These are phyloP conservation scores for Spongospora subterranea DNA, from an alignment of 208 protist genomes.

Conservation along the genomic window DNA sequence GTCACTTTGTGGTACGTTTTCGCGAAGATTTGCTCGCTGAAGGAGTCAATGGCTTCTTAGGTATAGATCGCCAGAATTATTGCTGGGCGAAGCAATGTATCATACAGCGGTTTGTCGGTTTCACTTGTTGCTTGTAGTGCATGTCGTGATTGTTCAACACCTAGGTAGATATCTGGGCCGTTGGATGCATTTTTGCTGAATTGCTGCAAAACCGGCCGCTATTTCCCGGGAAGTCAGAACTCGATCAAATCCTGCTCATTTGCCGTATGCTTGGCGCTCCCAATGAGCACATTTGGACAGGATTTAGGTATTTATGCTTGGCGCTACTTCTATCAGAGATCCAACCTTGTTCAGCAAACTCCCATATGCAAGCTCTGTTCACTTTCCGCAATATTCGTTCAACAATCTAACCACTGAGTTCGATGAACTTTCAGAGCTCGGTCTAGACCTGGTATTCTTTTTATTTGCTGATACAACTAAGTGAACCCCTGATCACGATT, in stretches of 20 bases:
- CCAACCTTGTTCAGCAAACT: neutral
- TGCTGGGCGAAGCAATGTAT: conserved; percentile 47
- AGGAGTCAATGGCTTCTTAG: neutral
- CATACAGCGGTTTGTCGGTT: neutral
- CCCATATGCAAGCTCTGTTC: conserved; percentile 31
- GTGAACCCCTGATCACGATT: neutral
- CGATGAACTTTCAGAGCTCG: conserved; percentile 44
- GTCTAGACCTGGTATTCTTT: conserved; percentile 35
- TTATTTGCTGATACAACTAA: neutral
- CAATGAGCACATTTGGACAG: conserved; percentile 43
- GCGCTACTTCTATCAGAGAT: neutral
- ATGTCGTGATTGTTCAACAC: neutral
- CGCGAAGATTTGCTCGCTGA: neutral
- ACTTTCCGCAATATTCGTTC: conserved; percentile 32
- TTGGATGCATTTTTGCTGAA: conserved; percentile 69
- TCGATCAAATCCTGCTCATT: conserved; percentile 67
- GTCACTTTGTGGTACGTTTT: conserved; percentile 56
- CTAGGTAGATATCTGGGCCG: conserved; percentile 67
- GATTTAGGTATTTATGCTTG: conserved; percentile 48
- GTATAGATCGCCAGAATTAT: conserved; percentile 56
- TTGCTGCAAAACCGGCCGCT: conserved; percentile 60
- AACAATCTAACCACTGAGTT: conserved; percentile 53
- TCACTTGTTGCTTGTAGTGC: neutral
- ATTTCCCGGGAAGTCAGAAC: conserved; percentile 60
- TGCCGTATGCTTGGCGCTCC: conserved; percentile 57